Percentiles rank a stretch among this genome's conserved stretches.
These are phyloP conservation scores for Pilatotrama ljubarskyi DNA, from an alignment of 768 basidiomycete genomes.

Conservation along the genomic window DNA sequence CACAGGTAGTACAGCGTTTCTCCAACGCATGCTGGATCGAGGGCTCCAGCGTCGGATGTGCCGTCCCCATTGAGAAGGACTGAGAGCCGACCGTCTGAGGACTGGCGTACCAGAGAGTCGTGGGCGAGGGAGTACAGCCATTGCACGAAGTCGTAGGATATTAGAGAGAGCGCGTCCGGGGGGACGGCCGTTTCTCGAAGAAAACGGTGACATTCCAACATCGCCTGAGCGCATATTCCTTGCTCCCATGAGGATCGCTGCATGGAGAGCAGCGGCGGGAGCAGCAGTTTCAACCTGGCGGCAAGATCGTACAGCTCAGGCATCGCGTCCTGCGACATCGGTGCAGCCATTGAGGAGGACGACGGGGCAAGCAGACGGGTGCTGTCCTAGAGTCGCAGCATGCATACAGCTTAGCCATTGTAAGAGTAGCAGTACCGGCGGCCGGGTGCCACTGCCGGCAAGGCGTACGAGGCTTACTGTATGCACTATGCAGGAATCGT, in stretches of 20 bases:
- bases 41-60: slow-evolving; percentile 18
- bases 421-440: too few relatives aligned
- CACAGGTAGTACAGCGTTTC: slow-evolving; percentile 21
- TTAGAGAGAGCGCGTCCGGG: neutral
- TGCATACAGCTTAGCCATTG: too few relatives aligned
- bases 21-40: slow-evolving; percentile 23
- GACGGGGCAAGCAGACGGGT: too few relatives aligned
- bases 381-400: too few relatives aligned
- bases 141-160: slow-evolving; percentile 7
- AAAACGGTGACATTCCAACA: slow-evolving; percentile 20
- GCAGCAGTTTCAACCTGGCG: slow-evolving; percentile 1
- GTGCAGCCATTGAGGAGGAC: too few relatives aligned
- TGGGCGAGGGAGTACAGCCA: slow-evolving; percentile 22
- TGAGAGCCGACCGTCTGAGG: slow-evolving; percentile 17
- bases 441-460: too few relatives aligned
- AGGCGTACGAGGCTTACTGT: too few relatives aligned
- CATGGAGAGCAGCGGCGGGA: slow-evolving; percentile 19
- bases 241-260: slow-evolving; percentile 29
- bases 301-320: neutral
- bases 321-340: neutral
- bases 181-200: neutral
- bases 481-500: too few relatives aligned
- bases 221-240: slow-evolving; percentile 24
- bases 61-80: slow-evolving; percentile 21
- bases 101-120: slow-evolving; percentile 22